phyloP scores from a whole-genome alignment of 2,329 filamentous ascomycete species.

The Diaporthe helianthi region DNA sequence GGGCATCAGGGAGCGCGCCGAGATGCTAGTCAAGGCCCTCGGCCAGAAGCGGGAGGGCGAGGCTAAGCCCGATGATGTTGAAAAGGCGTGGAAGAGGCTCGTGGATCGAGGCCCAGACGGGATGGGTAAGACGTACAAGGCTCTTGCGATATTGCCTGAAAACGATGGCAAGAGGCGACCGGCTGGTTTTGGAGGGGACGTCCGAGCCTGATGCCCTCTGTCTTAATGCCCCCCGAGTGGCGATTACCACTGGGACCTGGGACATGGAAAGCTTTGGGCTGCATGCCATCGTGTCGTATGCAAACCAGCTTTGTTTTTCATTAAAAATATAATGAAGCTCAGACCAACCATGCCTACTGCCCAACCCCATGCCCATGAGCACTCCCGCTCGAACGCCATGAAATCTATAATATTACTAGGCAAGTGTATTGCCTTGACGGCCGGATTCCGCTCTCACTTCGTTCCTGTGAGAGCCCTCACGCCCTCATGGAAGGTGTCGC shows the following conservation, averaged over 20 bases:
- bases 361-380: constrained; percentile 15
- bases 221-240: background rate
- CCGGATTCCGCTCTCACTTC: background rate
- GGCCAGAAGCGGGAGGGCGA: constrained; percentile 33
- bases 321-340: background rate
- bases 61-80: constrained; percentile 65
- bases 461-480: background rate
- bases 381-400: constrained; percentile 28
- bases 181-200: constrained; percentile 88
- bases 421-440: background rate
- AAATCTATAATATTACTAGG: constrained; percentile 31
- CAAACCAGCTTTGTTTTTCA: background rate
- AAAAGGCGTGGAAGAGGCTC: constrained; percentile 79
- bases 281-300: background rate
- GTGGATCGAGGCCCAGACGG: constrained; percentile 83
- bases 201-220: constrained; percentile 40
- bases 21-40: constrained; percentile 64
- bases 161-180: constrained; percentile 76
- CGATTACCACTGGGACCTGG: background rate
- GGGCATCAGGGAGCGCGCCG: constrained; percentile 82
- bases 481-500: background rate
- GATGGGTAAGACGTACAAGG: constrained; percentile 97
- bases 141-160: constrained; percentile 86
- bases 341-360: constrained; percentile 23
- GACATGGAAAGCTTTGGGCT: background rate